Evolutionary conservation across 2,329 filamentous ascomycete species (phyloP), one percentile per base, ranked within the genome.

Genomic region (Nigrospora osmanthi): DNA sequence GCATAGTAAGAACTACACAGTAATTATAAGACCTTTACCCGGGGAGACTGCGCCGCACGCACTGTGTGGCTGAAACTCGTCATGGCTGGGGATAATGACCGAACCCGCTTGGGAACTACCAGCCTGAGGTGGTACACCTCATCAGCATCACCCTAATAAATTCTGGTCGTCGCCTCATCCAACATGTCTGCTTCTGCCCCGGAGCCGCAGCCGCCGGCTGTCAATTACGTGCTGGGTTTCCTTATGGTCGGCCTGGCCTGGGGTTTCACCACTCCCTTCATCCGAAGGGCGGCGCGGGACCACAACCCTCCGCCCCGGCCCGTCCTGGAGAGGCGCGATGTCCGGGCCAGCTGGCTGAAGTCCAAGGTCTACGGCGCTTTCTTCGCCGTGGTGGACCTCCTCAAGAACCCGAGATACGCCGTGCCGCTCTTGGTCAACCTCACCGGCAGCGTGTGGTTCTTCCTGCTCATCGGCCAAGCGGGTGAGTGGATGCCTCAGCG

Each of bases 381-480:
- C 57, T 93, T 88, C 60, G 84, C 82, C 4, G 86, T 91, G 1
- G 58, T 82, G 12, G 90, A 95, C 59, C 70, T 96, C 47, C 66
- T 97, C 43, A 73, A 77, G 47, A 89, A 89, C 54, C 90, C 90
- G 33, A 77, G 80, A 15, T 97, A 97, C 65, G 87, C 89, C 6
- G 68, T 95, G 23, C 91, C 91, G 16, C 66, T 97, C 54, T 67
- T 95, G 43, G 67, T 95, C 47, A 97, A 97, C 62, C 68, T 97
- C 43, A 95, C 91, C 3, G 91, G 91, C 30, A 95, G 89, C 59
- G 76, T 96, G 45, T 97, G 91, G 91, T 97, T 97, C 67, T 97
- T 97, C 57, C 67, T 97, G 54, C 71, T 97, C 52, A 91, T 97
- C 66, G 91, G 91, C 7, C 81, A 93, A 63, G 90, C 90, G 57